Evolutionary conservation across 2,329 filamentous ascomycete species (phyloP).

Genomic region (Chaetothyriales sp.): DNA sequence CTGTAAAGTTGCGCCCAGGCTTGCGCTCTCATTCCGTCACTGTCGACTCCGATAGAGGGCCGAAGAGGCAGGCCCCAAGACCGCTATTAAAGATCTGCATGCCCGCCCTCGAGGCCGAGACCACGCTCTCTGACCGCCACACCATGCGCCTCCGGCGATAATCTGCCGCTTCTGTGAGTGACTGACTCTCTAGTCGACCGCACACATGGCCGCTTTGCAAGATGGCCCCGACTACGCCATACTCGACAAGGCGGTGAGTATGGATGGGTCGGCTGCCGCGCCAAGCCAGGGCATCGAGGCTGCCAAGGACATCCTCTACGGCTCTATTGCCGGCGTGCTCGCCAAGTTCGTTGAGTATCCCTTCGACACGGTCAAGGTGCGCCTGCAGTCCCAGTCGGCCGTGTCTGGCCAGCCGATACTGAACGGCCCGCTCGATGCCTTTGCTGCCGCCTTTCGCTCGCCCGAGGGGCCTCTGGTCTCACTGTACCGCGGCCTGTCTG

Average conservation of each 20-base stretch:
- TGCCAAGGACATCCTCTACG: conserved; percentile 74
- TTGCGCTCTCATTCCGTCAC: neutral
- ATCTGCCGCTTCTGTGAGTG: neutral
- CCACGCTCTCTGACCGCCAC: conserved; percentile 15
- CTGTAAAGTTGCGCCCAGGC: too few species aligned
- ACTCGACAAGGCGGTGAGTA: conserved; percentile 1
- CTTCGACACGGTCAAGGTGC: conserved; percentile 96
- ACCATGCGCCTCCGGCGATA: conserved; percentile 26
- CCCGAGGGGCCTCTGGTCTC: conserved; percentile 60
- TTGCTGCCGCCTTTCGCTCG: conserved; percentile 60
- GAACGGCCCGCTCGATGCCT: conserved; percentile 78
- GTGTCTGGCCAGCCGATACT: conserved; percentile 38
- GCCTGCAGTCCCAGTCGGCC: conserved; percentile 88
- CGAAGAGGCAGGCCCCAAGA: neutral
- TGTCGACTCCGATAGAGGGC: neutral
- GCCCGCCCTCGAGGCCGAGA: neutral
- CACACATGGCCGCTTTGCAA: conserved; percentile 15
- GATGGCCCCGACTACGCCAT: conserved; percentile 3
- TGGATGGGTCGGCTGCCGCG: conserved; percentile 1
- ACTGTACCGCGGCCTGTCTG: conserved; percentile 84
- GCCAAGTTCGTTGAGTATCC: conserved; percentile 98
- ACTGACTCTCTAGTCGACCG: neutral
- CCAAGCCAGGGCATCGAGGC: conserved; percentile 49
- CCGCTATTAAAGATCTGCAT: conserved; percentile 3
- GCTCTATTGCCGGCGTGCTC: conserved; percentile 72